These are phyloP conservation scores for Yarrowia deformans DNA, from an alignment of 805 yeast genomes.

Conservation along the genomic window DNA sequence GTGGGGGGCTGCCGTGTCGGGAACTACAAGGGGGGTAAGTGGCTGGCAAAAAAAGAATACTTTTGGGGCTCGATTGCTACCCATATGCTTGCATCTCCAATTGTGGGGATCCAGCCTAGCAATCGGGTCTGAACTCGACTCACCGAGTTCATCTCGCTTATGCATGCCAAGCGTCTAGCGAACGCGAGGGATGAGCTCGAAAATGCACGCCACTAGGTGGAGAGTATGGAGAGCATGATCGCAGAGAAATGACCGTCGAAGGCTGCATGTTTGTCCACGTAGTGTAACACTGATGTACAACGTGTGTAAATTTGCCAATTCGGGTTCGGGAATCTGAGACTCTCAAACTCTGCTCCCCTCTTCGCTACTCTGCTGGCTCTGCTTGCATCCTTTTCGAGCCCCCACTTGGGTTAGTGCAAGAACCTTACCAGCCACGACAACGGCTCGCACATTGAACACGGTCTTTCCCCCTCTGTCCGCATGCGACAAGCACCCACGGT, in stretches of 20 bases:
- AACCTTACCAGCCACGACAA: conserved; percentile 22
- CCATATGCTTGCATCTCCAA: no score
- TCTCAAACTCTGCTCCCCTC: not conserved
- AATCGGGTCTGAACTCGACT: not conserved
- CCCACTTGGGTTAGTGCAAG: not conserved
- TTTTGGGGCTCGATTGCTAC: no score
- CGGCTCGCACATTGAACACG: not conserved
- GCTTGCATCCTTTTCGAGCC: not conserved
- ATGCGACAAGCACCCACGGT: not conserved
- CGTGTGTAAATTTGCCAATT: not conserved
- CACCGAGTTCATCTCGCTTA: conserved; percentile 8
- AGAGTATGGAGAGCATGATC: not conserved
- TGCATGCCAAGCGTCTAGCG: conserved; percentile 9
- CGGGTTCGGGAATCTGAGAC: conserved; percentile 2
- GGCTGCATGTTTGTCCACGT: not conserved
- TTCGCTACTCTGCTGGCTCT: not conserved
- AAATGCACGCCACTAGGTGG: not conserved
- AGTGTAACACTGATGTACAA: conserved; percentile 5
- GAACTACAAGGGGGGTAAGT: not conserved
- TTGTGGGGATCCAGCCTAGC: not conserved
- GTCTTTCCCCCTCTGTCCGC: not conserved
- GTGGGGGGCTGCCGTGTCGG: not conserved
- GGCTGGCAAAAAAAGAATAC: not conserved
- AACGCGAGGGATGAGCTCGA: not conserved
- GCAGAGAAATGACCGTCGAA: not conserved